Evolutionary conservation across 108 stramenopile species (phyloP).

Genomic region (Bacterosira constricta): DNA sequence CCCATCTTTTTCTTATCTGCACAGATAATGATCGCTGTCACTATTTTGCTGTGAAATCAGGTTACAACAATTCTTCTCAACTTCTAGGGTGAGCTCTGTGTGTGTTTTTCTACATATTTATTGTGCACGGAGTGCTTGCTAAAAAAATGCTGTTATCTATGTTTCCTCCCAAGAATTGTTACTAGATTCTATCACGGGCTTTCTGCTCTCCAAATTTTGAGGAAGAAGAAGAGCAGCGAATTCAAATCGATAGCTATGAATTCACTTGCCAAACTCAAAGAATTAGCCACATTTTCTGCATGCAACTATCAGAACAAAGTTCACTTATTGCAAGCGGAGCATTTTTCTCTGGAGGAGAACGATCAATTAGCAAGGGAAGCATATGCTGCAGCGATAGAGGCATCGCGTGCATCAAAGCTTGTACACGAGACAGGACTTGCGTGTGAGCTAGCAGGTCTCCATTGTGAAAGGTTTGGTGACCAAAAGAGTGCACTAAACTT

Average conservation of each 20-base stretch:
- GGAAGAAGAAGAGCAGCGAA: neutral
- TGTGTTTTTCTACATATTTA: too few relatives aligned
- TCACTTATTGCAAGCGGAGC: slow-evolving; percentile 20
- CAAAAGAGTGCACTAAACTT: slow-evolving; percentile 2
- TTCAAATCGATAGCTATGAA: neutral
- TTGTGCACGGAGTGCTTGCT: too few relatives aligned
- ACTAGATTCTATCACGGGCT: too few relatives aligned
- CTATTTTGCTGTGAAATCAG: too few relatives aligned
- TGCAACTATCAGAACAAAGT: too few relatives aligned
- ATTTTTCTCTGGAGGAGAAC: slow-evolving; percentile 4
- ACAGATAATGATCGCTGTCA: too few relatives aligned
- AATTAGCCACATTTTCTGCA: too few relatives aligned
- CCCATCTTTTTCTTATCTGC: too few relatives aligned
- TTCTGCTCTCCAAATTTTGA: neutral
- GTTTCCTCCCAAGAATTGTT: too few relatives aligned
- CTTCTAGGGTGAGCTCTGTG: too few relatives aligned
- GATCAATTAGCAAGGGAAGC: slow-evolving; percentile 8
- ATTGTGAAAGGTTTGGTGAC: slow-evolving; percentile 6
- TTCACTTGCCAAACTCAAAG: neutral
- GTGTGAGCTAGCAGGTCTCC: slow-evolving; percentile 21
- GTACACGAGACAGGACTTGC: slow-evolving; percentile 35
- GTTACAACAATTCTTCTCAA: too few relatives aligned
- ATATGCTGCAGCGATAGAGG: slow-evolving; percentile 18
- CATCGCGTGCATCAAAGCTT: slow-evolving; percentile 14
- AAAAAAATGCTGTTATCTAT: too few relatives aligned